A percentile compares a stretch with the other conserved stretches of the same genome.
phyloP scores from a whole-genome alignment of 805 yeast genomes.

The Metschnikowia corniflorae region DNA sequence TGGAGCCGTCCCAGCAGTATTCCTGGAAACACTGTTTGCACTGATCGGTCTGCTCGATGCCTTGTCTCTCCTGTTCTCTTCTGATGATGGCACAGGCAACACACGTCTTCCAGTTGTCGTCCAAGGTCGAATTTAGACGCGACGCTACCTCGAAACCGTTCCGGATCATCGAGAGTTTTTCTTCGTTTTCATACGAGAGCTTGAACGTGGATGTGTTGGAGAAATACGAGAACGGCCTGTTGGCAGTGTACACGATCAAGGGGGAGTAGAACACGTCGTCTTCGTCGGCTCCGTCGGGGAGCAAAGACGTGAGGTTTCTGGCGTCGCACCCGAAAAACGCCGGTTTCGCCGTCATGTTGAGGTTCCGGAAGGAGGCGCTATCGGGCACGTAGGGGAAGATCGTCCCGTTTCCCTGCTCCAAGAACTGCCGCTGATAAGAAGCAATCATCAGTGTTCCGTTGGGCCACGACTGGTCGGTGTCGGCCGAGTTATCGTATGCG shows the following conservation, averaged over 20 bases:
- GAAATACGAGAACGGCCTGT: constrained; percentile 27
- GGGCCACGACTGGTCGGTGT: constrained; percentile 38
- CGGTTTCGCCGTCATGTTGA: constrained; percentile 22
- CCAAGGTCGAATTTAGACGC: constrained; percentile 58
- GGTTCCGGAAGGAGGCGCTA: constrained; percentile 17
- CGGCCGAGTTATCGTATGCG: constrained; percentile 37
- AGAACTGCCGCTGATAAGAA: constrained; percentile 31
- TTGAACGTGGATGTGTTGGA: constrained; percentile 29
- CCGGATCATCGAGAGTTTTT: constrained; percentile 23
- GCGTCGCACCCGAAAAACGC: constrained; percentile 29
- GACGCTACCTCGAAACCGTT: constrained; percentile 29
- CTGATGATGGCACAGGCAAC: constrained; percentile 80
- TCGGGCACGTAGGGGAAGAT: constrained; percentile 28
- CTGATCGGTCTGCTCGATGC: constrained; percentile 58
- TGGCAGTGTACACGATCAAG: constrained; percentile 28
- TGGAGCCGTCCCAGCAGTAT: constrained; percentile 73
- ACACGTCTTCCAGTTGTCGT: constrained; percentile 67
- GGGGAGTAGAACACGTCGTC: constrained; percentile 19
- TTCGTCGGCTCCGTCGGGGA: constrained; percentile 13
- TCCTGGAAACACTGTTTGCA: constrained; percentile 66
- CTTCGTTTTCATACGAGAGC: constrained; percentile 23
- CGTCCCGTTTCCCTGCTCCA: constrained; percentile 24
- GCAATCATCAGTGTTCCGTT: constrained; percentile 38
- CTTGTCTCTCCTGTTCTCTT: constrained; percentile 69
- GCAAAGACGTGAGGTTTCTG: constrained; percentile 21